These are phyloP conservation scores for Saturnispora dispora DNA, from an alignment of 805 yeast species.

Conservation along the genomic window DNA sequence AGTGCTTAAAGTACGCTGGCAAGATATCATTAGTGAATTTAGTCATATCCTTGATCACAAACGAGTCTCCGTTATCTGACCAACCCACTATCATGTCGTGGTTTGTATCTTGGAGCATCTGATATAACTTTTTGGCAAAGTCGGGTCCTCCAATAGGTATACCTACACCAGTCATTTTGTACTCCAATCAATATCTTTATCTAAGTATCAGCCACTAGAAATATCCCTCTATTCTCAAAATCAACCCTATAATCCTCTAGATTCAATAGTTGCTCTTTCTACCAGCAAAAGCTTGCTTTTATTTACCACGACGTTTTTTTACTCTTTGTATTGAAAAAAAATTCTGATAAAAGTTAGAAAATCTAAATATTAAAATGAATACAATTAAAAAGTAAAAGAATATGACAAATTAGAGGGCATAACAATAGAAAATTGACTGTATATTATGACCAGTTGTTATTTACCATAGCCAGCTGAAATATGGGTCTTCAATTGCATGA, in stretches of 20 bases:
- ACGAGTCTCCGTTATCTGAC: slow-evolving; percentile 79
- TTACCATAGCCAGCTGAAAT: background rate
- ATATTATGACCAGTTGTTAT: background rate
- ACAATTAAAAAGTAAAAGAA: background rate
- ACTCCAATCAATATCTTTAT: background rate
- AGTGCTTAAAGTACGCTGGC: slow-evolving; percentile 90
- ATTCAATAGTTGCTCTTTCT: background rate
- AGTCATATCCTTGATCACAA: slow-evolving; percentile 82
- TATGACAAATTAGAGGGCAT: background rate
- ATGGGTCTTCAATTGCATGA: background rate
- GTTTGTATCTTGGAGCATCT: slow-evolving; percentile 77
- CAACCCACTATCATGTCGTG: slow-evolving; percentile 73
- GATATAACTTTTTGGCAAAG: slow-evolving; percentile 68
- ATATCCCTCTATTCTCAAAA: background rate
- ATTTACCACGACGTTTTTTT: background rate
- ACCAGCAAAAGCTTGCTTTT: background rate
- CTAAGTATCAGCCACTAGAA: background rate
- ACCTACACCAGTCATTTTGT: background rate
- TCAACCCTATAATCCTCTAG: background rate
- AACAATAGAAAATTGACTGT: background rate
- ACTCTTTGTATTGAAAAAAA: background rate
- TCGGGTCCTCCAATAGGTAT: slow-evolving; percentile 30
- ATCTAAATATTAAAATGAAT: background rate
- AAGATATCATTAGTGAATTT: slow-evolving; percentile 82
- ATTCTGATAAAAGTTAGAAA: background rate